phyloP scores from a whole-genome alignment of 257 asterid genomes.

The Solanum tarapatanum region DNA sequence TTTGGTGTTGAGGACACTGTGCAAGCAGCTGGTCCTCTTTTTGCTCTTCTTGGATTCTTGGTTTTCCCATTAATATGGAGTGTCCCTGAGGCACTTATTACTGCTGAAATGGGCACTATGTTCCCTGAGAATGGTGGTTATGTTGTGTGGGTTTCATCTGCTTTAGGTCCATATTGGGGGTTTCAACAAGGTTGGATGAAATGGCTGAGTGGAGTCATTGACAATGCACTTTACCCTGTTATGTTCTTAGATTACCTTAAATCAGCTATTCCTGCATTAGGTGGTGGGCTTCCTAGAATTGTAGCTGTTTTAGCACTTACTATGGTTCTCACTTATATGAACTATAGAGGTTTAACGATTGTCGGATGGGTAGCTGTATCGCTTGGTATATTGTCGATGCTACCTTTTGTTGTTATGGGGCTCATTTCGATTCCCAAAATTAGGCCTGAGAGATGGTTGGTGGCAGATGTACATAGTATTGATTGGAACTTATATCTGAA shows the following conservation, averaged over 20 bases:
- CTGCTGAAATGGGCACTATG: constrained; percentile 41
- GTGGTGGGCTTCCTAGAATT: constrained; percentile 21
- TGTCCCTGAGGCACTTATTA: constrained; percentile 30
- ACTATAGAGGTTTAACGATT: constrained; percentile 28
- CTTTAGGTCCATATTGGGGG: constrained; percentile 37
- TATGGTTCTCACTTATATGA: constrained; percentile 22
- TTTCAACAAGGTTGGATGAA: constrained; percentile 45
- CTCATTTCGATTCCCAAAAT: not conserved
- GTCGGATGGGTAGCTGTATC: constrained; percentile 31
- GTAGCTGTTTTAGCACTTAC: constrained; percentile 23
- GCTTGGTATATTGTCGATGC: constrained; percentile 22
- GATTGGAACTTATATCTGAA: no score
- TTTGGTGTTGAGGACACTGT: constrained; percentile 36
- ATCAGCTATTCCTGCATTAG: constrained; percentile 21
- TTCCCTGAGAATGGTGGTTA: constrained; percentile 40
- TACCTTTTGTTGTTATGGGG: constrained; percentile 35
- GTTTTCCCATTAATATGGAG: constrained; percentile 34
- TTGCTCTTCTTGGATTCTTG: constrained; percentile 26
- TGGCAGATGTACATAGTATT: no score
- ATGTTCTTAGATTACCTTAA: constrained; percentile 33
- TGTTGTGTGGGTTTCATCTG: constrained; percentile 41
- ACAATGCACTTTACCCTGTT: constrained; percentile 36
- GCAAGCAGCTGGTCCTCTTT: constrained; percentile 32
- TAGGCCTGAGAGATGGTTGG: no score
- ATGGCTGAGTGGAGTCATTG: constrained; percentile 41